Evolutionary conservation across 2,329 filamentous ascomycete genomes (phyloP).

Genomic region (Diaporthe citri): DNA sequence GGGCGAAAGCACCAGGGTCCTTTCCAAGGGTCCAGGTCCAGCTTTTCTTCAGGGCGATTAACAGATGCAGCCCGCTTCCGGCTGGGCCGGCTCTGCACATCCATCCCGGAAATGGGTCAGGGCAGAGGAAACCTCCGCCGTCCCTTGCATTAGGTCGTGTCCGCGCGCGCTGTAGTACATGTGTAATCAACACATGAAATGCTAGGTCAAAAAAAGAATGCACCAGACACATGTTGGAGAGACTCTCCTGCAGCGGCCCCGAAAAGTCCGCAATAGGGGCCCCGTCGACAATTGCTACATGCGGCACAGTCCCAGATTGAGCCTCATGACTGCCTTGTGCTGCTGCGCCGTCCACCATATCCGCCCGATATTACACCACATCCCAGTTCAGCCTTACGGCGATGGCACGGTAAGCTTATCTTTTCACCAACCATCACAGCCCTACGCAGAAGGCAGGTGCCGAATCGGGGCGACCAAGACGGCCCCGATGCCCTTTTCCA

Average conservation of each 20-base stretch:
- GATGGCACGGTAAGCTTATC: conserved; percentile 31
- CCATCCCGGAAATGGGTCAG: conserved; percentile 34
- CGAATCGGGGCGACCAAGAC: not conserved
- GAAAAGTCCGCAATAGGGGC: not conserved
- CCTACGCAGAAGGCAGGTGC: conserved; percentile 9
- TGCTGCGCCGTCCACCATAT: conserved; percentile 14
- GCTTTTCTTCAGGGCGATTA: conserved; percentile 10
- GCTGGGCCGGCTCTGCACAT: conserved; percentile 32
- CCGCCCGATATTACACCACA: conserved; percentile 20
- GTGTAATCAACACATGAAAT: conserved; percentile 21
- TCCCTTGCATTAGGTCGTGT: conserved; percentile 39
- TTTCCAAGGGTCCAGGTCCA: conserved; percentile 12
- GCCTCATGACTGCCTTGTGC: not conserved
- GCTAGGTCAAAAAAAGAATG: conserved; percentile 2
- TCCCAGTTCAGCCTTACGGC: conserved; percentile 32
- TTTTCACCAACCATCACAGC: conserved; percentile 3
- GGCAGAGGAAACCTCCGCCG: conserved; percentile 24
- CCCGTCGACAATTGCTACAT: not conserved
- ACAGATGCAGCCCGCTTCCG: conserved; percentile 33
- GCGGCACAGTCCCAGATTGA: no score
- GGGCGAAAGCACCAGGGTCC: conserved; percentile 8
- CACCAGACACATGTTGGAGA: not conserved
- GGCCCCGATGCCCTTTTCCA: conserved; percentile 6
- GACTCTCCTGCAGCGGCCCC: not conserved
- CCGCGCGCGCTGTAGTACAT: conserved; percentile 29